Percentiles rank a stretch among this genome's conserved stretches.
Evolutionary conservation across 768 basidiomycete species (phyloP).

Genomic region (Psilocybe cyanescens): DNA sequence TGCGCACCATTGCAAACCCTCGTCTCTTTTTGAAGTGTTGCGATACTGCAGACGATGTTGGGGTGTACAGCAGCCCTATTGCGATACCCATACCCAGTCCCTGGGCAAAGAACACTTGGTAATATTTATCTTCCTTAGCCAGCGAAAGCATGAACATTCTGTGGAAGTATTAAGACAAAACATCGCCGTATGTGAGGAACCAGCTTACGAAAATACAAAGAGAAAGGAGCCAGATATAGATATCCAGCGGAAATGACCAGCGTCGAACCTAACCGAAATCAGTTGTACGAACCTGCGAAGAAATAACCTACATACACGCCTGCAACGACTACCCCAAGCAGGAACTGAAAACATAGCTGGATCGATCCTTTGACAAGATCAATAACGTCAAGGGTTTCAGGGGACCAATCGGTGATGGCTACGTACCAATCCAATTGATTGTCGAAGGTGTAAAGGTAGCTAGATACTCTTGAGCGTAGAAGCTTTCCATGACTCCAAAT

Average conservation of each 20-base stretch:
- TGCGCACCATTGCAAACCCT: slow-evolving; percentile 8
- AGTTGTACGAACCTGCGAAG: background rate
- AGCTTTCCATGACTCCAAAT: slow-evolving; percentile 4
- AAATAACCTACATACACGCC: background rate
- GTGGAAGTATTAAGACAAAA: background rate
- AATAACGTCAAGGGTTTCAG: background rate
- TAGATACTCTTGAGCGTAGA: background rate
- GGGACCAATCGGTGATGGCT: background rate
- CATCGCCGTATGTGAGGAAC: background rate
- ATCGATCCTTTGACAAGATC: background rate
- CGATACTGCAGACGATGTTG: slow-evolving; percentile 5
- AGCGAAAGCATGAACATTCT: slow-evolving; percentile 3
- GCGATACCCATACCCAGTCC: background rate
- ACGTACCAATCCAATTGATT: slow-evolving; percentile 4
- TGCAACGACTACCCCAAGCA: background rate
- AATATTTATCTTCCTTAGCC: background rate
- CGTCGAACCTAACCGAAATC: background rate
- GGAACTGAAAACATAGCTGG: background rate
- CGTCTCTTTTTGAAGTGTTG: slow-evolving; percentile 7
- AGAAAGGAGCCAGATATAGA: background rate
- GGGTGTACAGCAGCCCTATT: background rate
- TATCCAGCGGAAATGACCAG: slow-evolving; percentile 3
- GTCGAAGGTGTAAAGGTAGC: background rate
- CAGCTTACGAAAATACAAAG: slow-evolving; percentile 1
- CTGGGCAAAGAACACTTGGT: background rate